Conservation (phyloP, 2,329 filamentous ascomycete genomes). For the Monosporascus sp. region DNA sequence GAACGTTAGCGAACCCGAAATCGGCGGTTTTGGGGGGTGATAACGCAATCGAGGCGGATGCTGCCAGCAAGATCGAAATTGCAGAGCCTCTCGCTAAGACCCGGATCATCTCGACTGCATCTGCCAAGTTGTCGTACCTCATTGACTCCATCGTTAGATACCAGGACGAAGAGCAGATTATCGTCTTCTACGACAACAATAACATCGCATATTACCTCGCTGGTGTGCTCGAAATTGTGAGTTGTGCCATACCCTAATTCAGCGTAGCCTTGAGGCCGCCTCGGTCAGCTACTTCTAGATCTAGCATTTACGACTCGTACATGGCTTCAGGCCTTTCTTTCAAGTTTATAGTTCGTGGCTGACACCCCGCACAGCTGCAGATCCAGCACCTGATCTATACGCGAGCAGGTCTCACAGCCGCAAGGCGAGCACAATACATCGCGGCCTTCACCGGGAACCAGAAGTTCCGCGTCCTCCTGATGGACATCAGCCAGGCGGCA, state of each 20-base stretch:
- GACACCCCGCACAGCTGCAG: conserved; percentile 39
- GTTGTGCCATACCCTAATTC: conserved; percentile 13
- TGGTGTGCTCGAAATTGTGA: conserved; percentile 68
- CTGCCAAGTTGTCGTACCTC: conserved; percentile 82
- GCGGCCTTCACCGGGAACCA: conserved; percentile 67
- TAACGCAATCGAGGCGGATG: conserved; percentile 10
- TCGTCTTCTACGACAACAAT: conserved; percentile 88
- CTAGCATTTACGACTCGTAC: too few species aligned
- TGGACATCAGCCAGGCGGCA: conserved; percentile 86
- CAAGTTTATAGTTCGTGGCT: background rate
- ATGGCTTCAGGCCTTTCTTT: background rate
- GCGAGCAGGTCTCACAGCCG: conserved; percentile 49
- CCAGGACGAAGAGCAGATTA: conserved; percentile 72
- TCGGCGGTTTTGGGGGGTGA: background rate
- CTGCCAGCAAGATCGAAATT: conserved; percentile 37
- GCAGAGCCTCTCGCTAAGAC: conserved; percentile 51
- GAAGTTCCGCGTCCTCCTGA: conserved; percentile 70
- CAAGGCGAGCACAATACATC: conserved; percentile 68
- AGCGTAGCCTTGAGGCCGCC: too few species aligned
- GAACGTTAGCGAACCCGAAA: conserved; percentile 5
- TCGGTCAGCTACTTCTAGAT: too few species aligned
- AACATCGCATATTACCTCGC: conserved; percentile 84
- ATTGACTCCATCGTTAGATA: conserved; percentile 65
- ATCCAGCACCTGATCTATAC: conserved; percentile 63
- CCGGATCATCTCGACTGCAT: conserved; percentile 70